Percentiles rank a stretch among this genome's conserved stretches.
Conservation (phyloP, 345 rosid species). For the Gossypium turneri region DNA sequence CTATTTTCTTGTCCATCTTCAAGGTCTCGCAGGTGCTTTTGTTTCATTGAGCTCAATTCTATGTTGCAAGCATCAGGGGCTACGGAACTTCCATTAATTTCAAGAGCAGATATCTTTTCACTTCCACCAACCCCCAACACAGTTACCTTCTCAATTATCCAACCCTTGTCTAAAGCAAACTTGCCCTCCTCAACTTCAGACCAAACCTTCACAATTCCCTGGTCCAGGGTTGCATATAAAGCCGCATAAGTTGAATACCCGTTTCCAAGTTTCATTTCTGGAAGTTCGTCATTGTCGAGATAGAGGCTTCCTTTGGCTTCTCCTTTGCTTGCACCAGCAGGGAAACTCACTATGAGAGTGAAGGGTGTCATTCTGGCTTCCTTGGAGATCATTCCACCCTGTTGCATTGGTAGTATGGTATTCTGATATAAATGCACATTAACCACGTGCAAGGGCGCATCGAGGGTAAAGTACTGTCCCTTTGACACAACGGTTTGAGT, state of each 20-base stretch:
- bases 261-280: conserved; percentile 74
- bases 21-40: conserved; percentile 27
- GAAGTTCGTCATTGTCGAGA: conserved; percentile 88
- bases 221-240: conserved; percentile 51
- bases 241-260: conserved; percentile 59
- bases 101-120: conserved; percentile 35
- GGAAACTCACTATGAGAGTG: conserved; percentile 66
- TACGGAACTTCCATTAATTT: conserved; percentile 39
- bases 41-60: conserved; percentile 40
- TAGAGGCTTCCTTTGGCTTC: conserved; percentile 74
- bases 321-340: conserved; percentile 51
- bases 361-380: conserved; percentile 87
- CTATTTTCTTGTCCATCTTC: conserved; percentile 33
- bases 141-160: conserved; percentile 57
- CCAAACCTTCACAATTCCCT: conserved; percentile 73
- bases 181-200: conserved; percentile 69
- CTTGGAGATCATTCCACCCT: conserved; percentile 75
- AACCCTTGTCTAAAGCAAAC: conserved; percentile 69
- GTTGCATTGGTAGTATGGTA: conserved; percentile 87
- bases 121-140: conserved; percentile 67
- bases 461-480: conserved; percentile 54
- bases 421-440: conserved; percentile 83
- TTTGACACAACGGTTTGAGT: conserved; percentile 46
- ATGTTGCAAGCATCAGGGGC: conserved; percentile 18
- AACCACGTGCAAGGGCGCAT: conserved; percentile 72